A percentile compares a stretch with the other conserved stretches of the same genome.
These are phyloP conservation scores for Phytopythium chamaehyphon DNA, from an alignment of 352 stramenopile species.

Conservation along the genomic window DNA sequence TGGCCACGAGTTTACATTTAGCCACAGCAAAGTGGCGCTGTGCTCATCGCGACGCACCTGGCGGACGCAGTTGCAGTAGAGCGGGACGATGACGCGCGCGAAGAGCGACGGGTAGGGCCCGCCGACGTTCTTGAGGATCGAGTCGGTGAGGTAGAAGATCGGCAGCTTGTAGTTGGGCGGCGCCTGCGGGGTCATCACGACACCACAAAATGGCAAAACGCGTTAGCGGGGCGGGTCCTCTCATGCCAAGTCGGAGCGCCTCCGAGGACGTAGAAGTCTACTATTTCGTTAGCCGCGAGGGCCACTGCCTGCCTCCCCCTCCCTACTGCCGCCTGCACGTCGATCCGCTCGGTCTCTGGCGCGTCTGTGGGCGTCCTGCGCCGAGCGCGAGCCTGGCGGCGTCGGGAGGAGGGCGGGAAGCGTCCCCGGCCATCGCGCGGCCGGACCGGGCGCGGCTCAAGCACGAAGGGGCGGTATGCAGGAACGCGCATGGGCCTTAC, in stretches of 20 bases:
- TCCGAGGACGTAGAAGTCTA: too few relatives aligned
- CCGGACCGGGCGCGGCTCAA: background rate
- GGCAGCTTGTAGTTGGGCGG: constrained; percentile 82
- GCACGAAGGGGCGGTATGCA: too few relatives aligned
- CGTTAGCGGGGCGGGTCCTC: constrained; percentile 7
- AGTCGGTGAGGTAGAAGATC: constrained; percentile 89
- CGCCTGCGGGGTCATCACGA: constrained; percentile 28
- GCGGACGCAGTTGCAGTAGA: constrained; percentile 84
- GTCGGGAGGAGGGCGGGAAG: background rate
- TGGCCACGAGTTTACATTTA: background rate
- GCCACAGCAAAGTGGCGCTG: background rate
- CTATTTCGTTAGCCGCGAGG: too few relatives aligned
- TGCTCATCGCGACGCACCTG: constrained; percentile 34
- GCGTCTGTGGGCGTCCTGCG: too few relatives aligned
- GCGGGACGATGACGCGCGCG: constrained; percentile 59
- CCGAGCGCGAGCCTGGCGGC: too few relatives aligned
- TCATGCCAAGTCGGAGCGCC: too few relatives aligned
- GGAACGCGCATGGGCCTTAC: constrained; percentile 26
- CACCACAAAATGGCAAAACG: constrained; percentile 11
- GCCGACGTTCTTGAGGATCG: constrained; percentile 86
- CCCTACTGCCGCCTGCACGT: too few relatives aligned
- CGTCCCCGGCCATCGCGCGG: background rate
- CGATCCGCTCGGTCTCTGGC: too few relatives aligned
- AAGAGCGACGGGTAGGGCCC: constrained; percentile 73
- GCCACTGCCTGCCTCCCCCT: too few relatives aligned